These are phyloP conservation scores for Paracoccidioides brasiliensis DNA, from an alignment of 2,329 filamentous ascomycete genomes.

Conservation along the genomic window DNA sequence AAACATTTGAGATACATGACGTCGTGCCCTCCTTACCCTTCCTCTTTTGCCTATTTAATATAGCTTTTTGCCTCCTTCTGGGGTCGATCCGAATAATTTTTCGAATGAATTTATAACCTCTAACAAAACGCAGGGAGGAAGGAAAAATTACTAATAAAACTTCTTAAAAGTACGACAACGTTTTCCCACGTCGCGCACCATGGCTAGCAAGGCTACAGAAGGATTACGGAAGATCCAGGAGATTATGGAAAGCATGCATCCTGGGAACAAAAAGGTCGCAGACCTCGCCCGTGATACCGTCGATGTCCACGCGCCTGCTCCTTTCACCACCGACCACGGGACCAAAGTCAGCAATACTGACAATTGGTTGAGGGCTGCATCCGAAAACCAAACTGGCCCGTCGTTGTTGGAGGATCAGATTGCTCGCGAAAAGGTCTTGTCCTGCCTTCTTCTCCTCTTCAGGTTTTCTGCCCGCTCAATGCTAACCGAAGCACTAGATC, in stretches of 20 bases:
- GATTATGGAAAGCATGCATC: constrained; percentile 13
- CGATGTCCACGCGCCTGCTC: constrained; percentile 44
- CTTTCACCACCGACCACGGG: constrained; percentile 66
- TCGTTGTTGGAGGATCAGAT: constrained; percentile 58
- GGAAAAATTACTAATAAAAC: no score
- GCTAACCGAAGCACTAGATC: constrained; percentile 21
- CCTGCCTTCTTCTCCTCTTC: neutral
- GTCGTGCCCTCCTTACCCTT: neutral
- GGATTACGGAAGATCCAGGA: constrained; percentile 21
- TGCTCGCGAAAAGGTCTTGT: constrained; percentile 55
- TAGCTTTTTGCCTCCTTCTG: neutral
- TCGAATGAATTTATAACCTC: no score
- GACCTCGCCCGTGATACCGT: constrained; percentile 49
- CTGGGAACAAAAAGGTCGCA: constrained; percentile 39
- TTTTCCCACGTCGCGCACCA: constrained; percentile 5
- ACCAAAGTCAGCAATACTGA: constrained; percentile 61
- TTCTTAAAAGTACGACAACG: neutral
- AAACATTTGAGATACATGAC: neutral
- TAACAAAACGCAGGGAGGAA: no score
- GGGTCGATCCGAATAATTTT: no score
- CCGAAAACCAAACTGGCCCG: constrained; percentile 52
- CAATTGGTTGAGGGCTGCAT: constrained; percentile 58
- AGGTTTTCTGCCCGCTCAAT: neutral
- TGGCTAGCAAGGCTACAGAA: constrained; percentile 17
- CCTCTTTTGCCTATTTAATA: neutral